Evolutionary conservation across 345 rosid species (phyloP).

Genomic region (Ailanthus altissimus): DNA sequence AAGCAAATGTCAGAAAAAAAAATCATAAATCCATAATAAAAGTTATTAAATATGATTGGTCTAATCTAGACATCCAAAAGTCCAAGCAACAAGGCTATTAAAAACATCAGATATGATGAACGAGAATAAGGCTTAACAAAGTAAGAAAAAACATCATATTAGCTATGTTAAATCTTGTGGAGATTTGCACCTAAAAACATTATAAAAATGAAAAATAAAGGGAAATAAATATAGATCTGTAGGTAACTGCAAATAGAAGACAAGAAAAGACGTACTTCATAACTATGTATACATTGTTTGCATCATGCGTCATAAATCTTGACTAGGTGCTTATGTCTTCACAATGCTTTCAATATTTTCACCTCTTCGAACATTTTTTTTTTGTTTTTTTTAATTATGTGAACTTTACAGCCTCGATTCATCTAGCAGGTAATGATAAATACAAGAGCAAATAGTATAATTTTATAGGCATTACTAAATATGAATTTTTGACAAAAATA

Average conservation of each 20-base stretch:
- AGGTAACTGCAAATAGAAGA: slow-evolving; percentile 27
- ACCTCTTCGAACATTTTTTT: slow-evolving; percentile 95
- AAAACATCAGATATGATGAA: too few species aligned
- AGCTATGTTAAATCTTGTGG: not conserved
- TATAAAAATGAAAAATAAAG: not conserved
- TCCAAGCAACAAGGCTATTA: too few species aligned
- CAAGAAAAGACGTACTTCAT: slow-evolving; percentile 78
- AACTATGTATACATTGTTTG: slow-evolving; percentile 81
- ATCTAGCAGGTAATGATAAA: not conserved
- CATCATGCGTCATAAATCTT: slow-evolving; percentile 81
- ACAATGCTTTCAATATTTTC: slow-evolving; percentile 67
- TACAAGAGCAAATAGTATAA: not conserved
- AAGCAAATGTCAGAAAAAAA: not conserved
- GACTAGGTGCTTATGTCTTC: slow-evolving; percentile 75
- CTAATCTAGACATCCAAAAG: too few species aligned
- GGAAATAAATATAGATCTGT: not conserved
- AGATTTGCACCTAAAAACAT: not conserved
- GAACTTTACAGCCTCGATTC: not conserved
- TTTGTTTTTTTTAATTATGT: too few species aligned
- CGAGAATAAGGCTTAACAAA: too few species aligned
- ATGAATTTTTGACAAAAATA: not conserved
- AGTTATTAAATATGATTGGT: too few species aligned
- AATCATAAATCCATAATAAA: too few species aligned
- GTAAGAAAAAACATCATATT: too few species aligned
- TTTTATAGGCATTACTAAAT: not conserved